Evolutionary conservation across 1,139 yeast species (phyloP).

Genomic region (Kodamaea fungicola): DNA sequence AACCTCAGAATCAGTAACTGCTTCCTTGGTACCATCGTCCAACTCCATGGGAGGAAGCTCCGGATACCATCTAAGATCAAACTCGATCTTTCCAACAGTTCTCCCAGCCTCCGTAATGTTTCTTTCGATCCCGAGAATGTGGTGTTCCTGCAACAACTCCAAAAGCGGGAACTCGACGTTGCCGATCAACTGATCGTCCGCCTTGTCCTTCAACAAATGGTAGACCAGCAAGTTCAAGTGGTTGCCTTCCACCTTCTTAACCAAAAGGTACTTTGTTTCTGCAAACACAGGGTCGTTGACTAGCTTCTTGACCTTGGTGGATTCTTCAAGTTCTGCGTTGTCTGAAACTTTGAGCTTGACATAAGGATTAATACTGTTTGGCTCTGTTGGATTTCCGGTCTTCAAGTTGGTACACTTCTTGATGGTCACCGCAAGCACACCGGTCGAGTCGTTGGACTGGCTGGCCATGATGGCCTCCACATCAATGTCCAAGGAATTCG

Average conservation of each 20-base stretch:
- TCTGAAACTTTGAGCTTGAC: slow-evolving; percentile 47
- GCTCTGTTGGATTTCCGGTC: slow-evolving; percentile 35
- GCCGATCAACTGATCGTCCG: slow-evolving; percentile 57
- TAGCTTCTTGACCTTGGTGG: slow-evolving; percentile 55
- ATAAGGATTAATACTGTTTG: slow-evolving; percentile 57
- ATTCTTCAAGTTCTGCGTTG: slow-evolving; percentile 41
- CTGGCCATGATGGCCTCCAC: slow-evolving; percentile 67
- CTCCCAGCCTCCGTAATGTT: slow-evolving; percentile 50
- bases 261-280: slow-evolving; percentile 60
- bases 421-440: slow-evolving; percentile 62
- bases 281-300: slow-evolving; percentile 59
- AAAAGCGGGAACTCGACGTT: slow-evolving; percentile 52
- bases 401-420: slow-evolving; percentile 51
- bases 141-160: slow-evolving; percentile 56
- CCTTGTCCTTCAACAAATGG: slow-evolving; percentile 49
- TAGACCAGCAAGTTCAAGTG: slow-evolving; percentile 50
- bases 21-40: slow-evolving; percentile 50
- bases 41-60: slow-evolving; percentile 44
- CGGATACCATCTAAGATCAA: slow-evolving; percentile 65
- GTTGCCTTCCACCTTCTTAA: slow-evolving; percentile 56
- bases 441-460: slow-evolving; percentile 62
- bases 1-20: slow-evolving; percentile 54
- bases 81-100: slow-evolving; percentile 56
- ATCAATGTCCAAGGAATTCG: slow-evolving; percentile 71
- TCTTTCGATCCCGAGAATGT: slow-evolving; percentile 27